Evolutionary conservation across 1,284 basidiomycete genomes (phyloP).

Genomic region (Tranzscheliella williamsii): DNA sequence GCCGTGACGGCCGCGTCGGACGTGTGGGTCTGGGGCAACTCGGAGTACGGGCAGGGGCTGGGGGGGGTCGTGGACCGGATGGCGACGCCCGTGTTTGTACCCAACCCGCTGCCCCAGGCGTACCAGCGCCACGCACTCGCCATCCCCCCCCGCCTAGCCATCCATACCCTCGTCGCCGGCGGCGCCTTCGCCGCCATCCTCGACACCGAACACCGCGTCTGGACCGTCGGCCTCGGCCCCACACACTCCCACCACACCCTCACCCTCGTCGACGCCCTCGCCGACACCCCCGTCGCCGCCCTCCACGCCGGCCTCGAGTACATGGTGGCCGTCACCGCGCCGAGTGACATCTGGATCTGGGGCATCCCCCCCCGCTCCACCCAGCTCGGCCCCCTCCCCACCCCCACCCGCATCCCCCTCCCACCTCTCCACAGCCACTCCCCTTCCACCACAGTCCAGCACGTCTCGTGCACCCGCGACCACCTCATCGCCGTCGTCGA

Average conservation of each 20-base stretch:
- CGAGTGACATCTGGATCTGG: slow-evolving; percentile 4
- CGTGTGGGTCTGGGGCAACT: slow-evolving; percentile 48
- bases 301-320: slow-evolving; percentile 22
- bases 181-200: slow-evolving; percentile 22
- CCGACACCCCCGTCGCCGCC: neutral
- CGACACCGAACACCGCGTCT: slow-evolving; percentile 11
- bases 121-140: neutral
- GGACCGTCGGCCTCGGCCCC: slow-evolving; percentile 17
- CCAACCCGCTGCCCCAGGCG: slow-evolving; percentile 6
- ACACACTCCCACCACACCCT: neutral
- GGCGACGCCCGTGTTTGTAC: neutral
- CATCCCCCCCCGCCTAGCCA: neutral
- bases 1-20: slow-evolving; percentile 6
- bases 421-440: slow-evolving; percentile 3
- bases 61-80: slow-evolving; percentile 16
- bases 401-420: slow-evolving; percentile 3
- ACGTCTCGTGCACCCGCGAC: slow-evolving; percentile 11
- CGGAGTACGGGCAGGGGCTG: slow-evolving; percentile 45
- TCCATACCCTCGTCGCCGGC: slow-evolving; percentile 17
- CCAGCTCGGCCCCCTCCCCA: neutral
- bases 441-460: neutral
- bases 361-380: slow-evolving; percentile 11
- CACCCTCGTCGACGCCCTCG: too few relatives aligned
- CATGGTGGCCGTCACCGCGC: slow-evolving; percentile 7
- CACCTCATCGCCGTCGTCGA: slow-evolving; percentile 11